phyloP scores from a whole-genome alignment of 1,139 yeast species.

The Taphrina confusa region DNA sequence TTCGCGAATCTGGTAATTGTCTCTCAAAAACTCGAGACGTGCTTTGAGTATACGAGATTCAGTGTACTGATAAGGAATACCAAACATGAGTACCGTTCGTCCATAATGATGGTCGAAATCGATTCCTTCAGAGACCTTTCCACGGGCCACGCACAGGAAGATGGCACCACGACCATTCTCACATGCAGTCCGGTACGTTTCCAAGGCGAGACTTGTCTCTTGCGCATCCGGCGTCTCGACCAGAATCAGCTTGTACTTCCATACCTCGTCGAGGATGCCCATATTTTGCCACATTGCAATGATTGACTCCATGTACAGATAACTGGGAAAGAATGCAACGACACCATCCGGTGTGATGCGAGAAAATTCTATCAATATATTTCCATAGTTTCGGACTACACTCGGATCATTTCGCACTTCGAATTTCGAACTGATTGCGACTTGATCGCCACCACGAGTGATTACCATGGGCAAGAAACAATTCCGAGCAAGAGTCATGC shows the following conservation, averaged over 20 bases:
- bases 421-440: constrained; percentile 90
- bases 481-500: constrained; percentile 91
- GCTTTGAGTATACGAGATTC: constrained; percentile 95
- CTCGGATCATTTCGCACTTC: constrained; percentile 97
- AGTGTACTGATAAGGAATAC: constrained; percentile 95
- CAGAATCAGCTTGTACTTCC: constrained; percentile 91
- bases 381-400: constrained; percentile 94
- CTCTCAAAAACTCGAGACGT: constrained; percentile 86
- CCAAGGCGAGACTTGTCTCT: constrained; percentile 92
- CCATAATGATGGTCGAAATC: constrained; percentile 99
- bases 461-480: constrained; percentile 94
- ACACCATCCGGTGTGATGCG: constrained; percentile 97
- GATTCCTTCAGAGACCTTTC: constrained; percentile 96
- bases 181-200: constrained; percentile 94
- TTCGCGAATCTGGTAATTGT: constrained; percentile 86
- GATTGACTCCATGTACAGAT: constrained; percentile 94
- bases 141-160: constrained; percentile 94
- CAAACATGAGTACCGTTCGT: constrained; percentile 95
- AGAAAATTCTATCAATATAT: constrained; percentile 83
- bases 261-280: constrained; percentile 97
- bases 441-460: constrained; percentile 97
- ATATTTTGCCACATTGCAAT: constrained; percentile 89
- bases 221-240: constrained; percentile 99
- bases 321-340: constrained; percentile 96
- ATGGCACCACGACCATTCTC: constrained; percentile 98